These are phyloP conservation scores for Diaporthe capsici DNA, from an alignment of 2,329 filamentous ascomycete species.

Conservation along the genomic window DNA sequence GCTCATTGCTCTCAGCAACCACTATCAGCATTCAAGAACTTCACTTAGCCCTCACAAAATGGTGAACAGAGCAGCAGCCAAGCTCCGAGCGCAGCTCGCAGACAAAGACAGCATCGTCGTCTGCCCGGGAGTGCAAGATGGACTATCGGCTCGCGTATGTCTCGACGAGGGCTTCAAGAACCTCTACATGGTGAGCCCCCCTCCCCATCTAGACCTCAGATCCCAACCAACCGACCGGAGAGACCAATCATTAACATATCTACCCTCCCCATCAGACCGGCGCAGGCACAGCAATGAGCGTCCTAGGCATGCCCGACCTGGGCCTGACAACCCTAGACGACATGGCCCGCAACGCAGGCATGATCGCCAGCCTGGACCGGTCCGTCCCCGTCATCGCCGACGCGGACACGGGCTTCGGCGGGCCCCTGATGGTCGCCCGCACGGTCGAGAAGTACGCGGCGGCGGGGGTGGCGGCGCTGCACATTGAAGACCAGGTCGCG, in stretches of 20 bases:
- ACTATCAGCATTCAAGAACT: not conserved
- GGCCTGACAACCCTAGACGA: constrained; percentile 73
- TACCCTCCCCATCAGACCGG: constrained; percentile 62
- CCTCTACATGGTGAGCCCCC: constrained; percentile 73
- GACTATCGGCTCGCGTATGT: constrained; percentile 74
- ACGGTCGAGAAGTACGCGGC: constrained; percentile 65
- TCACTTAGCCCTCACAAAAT: constrained; percentile 42
- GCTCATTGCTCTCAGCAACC: not conserved
- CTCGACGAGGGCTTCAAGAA: constrained; percentile 73
- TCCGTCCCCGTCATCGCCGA: constrained; percentile 72
- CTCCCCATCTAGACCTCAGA: not conserved
- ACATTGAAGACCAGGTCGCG: constrained; percentile 75
- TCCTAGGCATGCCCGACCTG: constrained; percentile 72
- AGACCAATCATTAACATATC: not conserved
- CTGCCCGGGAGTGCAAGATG: constrained; percentile 78
- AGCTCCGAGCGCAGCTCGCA: constrained; percentile 57
- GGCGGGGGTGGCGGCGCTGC: constrained; percentile 70
- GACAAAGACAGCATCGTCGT: constrained; percentile 62
- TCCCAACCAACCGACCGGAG: not conserved
- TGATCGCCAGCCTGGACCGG: constrained; percentile 73
- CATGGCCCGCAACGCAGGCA: constrained; percentile 74
- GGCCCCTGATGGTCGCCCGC: constrained; percentile 65
- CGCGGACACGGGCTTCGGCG: constrained; percentile 70
- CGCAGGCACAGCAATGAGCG: constrained; percentile 71
- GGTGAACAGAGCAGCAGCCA: constrained; percentile 47